Percentiles rank a stretch among this genome's conserved stretches.
These are phyloP conservation scores for Hortiboletus campestris DNA, from an alignment of 768 basidiomycete species.

Conservation along the genomic window DNA sequence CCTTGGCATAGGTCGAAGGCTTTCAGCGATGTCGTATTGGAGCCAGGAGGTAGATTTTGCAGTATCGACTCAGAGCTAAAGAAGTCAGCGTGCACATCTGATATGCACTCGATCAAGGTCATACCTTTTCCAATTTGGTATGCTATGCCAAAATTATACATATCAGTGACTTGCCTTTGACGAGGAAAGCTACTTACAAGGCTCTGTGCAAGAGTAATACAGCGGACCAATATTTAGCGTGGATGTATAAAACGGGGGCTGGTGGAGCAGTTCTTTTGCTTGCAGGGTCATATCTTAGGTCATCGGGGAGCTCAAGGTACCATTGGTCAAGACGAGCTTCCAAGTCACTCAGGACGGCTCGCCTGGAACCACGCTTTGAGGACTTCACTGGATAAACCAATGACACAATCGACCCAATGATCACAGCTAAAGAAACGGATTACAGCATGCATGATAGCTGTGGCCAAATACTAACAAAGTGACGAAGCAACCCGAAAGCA, in stretches of 20 bases:
- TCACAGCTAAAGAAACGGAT: conserved; percentile 46
- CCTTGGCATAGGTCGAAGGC: conserved; percentile 74
- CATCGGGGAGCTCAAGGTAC: conserved; percentile 66
- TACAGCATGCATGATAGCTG: conserved; percentile 1
- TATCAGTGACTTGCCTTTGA: conserved; percentile 10
- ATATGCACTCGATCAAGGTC: neutral
- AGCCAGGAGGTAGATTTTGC: conserved; percentile 38
- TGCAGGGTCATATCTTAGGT: conserved; percentile 56
- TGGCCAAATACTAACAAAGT: conserved; percentile 47
- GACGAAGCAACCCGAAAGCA: conserved; percentile 55
- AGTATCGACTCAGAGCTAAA: conserved; percentile 43
- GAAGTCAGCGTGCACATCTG: neutral
- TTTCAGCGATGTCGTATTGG: conserved; percentile 51
- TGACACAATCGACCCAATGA: conserved; percentile 65
- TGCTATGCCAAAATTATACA: conserved; percentile 38
- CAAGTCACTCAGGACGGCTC: conserved; percentile 49
- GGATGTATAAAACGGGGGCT: conserved; percentile 65
- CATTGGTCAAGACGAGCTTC: conserved; percentile 72
- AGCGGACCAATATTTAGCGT: conserved; percentile 74
- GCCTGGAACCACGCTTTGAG: conserved; percentile 44
- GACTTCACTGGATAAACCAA: conserved; percentile 68
- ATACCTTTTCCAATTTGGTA: conserved; percentile 72
- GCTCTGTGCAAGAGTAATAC: conserved; percentile 74
- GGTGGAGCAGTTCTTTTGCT: conserved; percentile 54
- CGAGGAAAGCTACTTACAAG: conserved; percentile 53